A percentile compares a stretch with the other conserved stretches of the same genome.
Conservation (phyloP, 1,139 yeast species). For the Nakaseomyces bracarensis region DNA sequence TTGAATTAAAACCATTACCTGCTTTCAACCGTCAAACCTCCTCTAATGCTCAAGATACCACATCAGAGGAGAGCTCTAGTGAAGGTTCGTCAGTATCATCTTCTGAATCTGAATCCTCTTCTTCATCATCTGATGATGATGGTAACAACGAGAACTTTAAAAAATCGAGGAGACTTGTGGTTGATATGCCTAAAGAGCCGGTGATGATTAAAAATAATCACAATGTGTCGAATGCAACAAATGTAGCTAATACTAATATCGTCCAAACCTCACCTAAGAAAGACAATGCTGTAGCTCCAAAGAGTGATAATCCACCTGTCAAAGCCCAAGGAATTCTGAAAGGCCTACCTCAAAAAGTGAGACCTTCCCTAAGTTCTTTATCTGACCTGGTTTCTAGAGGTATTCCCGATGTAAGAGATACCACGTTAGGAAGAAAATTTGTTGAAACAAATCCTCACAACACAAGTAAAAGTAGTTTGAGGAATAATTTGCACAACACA, state of each 20-base stretch:
- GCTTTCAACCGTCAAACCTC: background rate
- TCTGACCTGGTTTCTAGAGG: conserved; percentile 53
- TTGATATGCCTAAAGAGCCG: conserved; percentile 24
- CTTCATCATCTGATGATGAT: conserved; percentile 13
- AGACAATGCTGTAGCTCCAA: background rate
- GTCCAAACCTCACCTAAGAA: too few relatives aligned
- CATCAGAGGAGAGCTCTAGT: conserved; percentile 7
- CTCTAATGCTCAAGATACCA: background rate
- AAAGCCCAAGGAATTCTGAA: conserved; percentile 14
- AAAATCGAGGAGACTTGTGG: conserved; percentile 33
- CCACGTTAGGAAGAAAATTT: background rate
- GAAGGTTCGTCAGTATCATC: conserved; percentile 3
- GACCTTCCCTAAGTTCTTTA: conserved; percentile 43
- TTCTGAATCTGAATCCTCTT: conserved; percentile 1
- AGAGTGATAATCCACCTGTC: conserved; percentile 9
- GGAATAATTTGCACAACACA: background rate
- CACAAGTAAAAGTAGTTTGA: background rate
- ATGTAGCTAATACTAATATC: background rate
- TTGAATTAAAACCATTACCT: background rate
- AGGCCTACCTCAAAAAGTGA: conserved; percentile 23
- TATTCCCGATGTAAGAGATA: conserved; percentile 54
- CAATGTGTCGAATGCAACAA: background rate
- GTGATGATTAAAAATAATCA: conserved; percentile 2
- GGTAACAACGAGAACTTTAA: conserved; percentile 22
- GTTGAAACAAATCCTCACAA: background rate